Evolutionary conservation across 345 rosid species (phyloP), one percentile per base, ranked within the genome.

Genomic region (Eutrema japonicum): DNA sequence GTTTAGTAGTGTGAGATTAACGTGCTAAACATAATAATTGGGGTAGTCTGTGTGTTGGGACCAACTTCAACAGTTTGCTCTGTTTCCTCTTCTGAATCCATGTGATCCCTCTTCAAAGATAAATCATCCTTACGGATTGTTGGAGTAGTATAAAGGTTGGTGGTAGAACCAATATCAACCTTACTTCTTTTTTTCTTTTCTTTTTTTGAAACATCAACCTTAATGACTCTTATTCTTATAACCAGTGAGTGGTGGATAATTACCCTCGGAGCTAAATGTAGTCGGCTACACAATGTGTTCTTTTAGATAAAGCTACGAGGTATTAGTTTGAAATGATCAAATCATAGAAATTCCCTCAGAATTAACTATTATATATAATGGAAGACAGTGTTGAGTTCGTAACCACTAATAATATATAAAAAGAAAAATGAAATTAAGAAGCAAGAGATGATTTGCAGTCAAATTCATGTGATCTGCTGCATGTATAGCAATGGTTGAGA

Each of bases 271-370:
- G 33, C 49, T 13, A 13, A 16, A 37, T 18, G 64, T 13, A 61
- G 48, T 42, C 66, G 11, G 70, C 55, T 65, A 46, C 12, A 16
- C 56, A 46, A 33, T 14, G 40, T 46, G 52, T 29, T 46, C 8
- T 10, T 18, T 8, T 61, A 43, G 66, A 40, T 61, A 38, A 13
- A 12, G 9, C 50, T 6, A n/a, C 22, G 9, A 46, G 8, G 22
- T 46, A 6, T 6, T 46, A 7, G 4, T 56, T 33, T 8, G 6
- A 4, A 56, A 22, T 10, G 43, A 36, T 7, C 27, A 10, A n/a
- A 37, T 10, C 55, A n/a, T 33, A 35, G 42, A 56, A n/a, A n/a
- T 10, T 36, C 9, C 1, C 42, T n/a, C 41, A n/a, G 10, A 12
- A 0, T 13, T 27, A 6, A 5, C 13, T 27, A 22, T 29, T 45